phyloP scores from a whole-genome alignment of 2,329 filamentous ascomycete species.

The Diaporthe destruens region DNA sequence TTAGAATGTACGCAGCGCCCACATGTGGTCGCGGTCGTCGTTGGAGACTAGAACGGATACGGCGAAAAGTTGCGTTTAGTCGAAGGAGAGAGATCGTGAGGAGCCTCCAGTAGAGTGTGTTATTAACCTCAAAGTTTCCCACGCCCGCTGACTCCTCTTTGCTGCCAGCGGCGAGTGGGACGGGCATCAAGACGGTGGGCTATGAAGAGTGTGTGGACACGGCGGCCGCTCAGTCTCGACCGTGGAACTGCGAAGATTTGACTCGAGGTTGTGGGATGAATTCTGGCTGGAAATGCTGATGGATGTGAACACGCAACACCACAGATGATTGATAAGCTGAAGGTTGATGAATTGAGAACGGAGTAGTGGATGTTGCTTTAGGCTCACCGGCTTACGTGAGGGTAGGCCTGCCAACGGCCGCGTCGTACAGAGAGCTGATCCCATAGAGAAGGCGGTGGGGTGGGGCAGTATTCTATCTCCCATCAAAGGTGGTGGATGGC shows the following conservation, averaged over 20 bases:
- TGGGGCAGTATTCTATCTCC: neutral
- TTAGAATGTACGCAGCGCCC: neutral
- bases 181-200: neutral
- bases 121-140: neutral
- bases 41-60: neutral
- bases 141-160: neutral
- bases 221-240: neutral
- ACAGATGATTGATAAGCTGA: neutral
- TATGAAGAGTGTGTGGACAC: neutral
- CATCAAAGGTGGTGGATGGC: too few species aligned
- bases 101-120: neutral
- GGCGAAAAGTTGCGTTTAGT: neutral
- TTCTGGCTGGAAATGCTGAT: neutral
- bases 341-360: neutral
- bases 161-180: neutral
- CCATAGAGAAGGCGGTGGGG: neutral
- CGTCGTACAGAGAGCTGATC: neutral
- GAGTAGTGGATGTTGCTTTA: neutral
- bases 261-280: neutral
- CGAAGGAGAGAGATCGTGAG: neutral
- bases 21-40: neutral
- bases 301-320: neutral
- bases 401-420: neutral
- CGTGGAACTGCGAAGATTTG: neutral
- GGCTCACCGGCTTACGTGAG: slow-evolving; percentile 8